Conservation (phyloP, 768 basidiomycete species). For the Leccinum arenicola region DNA sequence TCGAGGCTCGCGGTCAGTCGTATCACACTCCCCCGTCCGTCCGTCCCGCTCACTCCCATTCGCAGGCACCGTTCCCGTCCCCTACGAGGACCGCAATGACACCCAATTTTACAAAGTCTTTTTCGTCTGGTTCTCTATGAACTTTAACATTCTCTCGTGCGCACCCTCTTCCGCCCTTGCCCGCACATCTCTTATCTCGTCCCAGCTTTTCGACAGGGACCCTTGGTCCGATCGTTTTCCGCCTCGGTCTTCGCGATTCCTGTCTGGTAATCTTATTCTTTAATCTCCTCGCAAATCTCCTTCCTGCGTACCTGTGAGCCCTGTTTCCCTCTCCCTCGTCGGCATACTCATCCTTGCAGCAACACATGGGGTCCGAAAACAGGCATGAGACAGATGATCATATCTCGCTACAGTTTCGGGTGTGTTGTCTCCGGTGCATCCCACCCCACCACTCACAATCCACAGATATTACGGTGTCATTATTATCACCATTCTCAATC, state of each 20-base stretch:
- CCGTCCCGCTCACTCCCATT: neutral
- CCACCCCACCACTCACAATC: neutral
- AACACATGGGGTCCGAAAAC: conserved; percentile 76
- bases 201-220: conserved; percentile 64
- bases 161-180: conserved; percentile 9
- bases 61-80: conserved; percentile 52
- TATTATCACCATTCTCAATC: conserved; percentile 53
- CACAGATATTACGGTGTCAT: conserved; percentile 52
- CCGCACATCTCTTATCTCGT: neutral
- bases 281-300: conserved; percentile 55
- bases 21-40: rapidly evolving
- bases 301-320: conserved; percentile 61
- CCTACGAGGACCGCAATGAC: conserved; percentile 49
- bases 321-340: neutral
- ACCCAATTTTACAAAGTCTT: conserved; percentile 63
- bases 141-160: conserved; percentile 61
- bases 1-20: conserved; percentile 29
- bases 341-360: conserved; percentile 24
- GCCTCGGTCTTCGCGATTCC: conserved; percentile 58
- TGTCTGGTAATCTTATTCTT: conserved; percentile 67
- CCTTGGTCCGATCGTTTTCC: conserved; percentile 61
- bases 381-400: conserved; percentile 81
- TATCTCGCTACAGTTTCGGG: conserved; percentile 62
- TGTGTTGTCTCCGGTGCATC: conserved; percentile 36
- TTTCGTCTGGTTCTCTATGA: conserved; percentile 71